phyloP scores from a whole-genome alignment of 2,329 filamentous ascomycete species.

The Xylariaceae sp. region DNA sequence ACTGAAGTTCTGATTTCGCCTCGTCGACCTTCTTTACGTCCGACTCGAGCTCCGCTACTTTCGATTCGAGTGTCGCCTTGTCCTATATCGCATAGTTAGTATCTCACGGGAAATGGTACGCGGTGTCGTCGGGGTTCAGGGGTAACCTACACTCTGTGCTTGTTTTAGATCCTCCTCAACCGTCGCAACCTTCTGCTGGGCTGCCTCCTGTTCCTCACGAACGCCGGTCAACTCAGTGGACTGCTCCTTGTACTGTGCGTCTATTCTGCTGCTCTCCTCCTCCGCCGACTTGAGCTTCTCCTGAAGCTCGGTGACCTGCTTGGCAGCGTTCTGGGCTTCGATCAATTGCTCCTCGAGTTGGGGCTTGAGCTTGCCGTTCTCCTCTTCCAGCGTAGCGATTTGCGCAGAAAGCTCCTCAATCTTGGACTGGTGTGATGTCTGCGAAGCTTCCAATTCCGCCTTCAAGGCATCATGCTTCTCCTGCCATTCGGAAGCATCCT shows the following conservation, averaged over 20 bases:
- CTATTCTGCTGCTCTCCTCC: conserved; percentile 26
- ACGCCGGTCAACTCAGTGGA: conserved; percentile 29
- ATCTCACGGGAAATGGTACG: background rate
- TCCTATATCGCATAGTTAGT: conserved; percentile 20
- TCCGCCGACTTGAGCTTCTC: conserved; percentile 24
- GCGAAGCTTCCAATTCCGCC: conserved; percentile 26
- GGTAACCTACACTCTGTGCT: conserved; percentile 29
- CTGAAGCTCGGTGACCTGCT: conserved; percentile 8
- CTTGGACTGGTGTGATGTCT: conserved; percentile 27
- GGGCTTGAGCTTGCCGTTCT: conserved; percentile 16
- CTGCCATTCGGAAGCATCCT: conserved; percentile 22
- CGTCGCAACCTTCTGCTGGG: conserved; percentile 35
- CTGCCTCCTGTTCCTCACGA: conserved; percentile 31
- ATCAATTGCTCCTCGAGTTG: conserved; percentile 8
- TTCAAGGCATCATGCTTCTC: conserved; percentile 24
- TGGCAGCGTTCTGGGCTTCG: conserved; percentile 2
- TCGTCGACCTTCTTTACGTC: conserved; percentile 20
- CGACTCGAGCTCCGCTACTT: conserved; percentile 24
- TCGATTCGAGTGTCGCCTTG: conserved; percentile 25
- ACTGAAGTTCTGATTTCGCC: conserved; percentile 22
- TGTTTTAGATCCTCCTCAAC: conserved; percentile 34
- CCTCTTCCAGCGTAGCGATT: conserved; percentile 22
- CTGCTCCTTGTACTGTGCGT: conserved; percentile 31
- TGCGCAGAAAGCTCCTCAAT: conserved; percentile 26
- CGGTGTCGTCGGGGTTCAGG: background rate